A percentile compares a stretch with the other conserved stretches of the same genome.
Conservation (phyloP, 1,284 basidiomycete species). For the Leccinum subrobustum region DNA sequence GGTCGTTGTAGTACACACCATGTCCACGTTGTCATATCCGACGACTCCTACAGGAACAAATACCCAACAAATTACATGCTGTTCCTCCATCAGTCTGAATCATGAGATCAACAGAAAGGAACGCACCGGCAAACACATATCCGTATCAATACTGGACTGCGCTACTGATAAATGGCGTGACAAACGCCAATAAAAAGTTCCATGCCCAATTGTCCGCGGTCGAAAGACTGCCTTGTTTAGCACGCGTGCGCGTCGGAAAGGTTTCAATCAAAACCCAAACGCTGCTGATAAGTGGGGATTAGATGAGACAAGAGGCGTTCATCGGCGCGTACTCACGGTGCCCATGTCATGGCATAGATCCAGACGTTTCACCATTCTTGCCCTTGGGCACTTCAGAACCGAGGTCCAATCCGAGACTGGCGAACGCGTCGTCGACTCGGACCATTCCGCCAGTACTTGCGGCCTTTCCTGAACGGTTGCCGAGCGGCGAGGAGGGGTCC, state of each 20-base stretch:
- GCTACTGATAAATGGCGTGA: constrained; percentile 64
- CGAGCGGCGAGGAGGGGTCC: constrained; percentile 77
- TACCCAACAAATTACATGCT: constrained; percentile 54
- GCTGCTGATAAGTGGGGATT: no score
- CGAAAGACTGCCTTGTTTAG: constrained; percentile 73
- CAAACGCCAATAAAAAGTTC: constrained; percentile 79
- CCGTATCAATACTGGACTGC: constrained; percentile 67
- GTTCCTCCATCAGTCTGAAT: neutral
- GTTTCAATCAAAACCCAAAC: no score
- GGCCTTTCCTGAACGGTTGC: constrained; percentile 39
- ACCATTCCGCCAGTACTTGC: constrained; percentile 30
- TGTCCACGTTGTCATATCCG: constrained; percentile 71
- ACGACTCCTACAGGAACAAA: constrained; percentile 78
- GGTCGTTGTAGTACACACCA: constrained; percentile 32
- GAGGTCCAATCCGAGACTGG: constrained; percentile 64
- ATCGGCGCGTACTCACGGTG: no score
- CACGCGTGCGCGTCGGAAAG: constrained; percentile 49
- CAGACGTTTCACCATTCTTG: constrained; percentile 25
- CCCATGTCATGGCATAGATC: no score
- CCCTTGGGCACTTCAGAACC: constrained; percentile 12
- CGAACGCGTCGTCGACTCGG: constrained; percentile 51
- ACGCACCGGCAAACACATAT: constrained; percentile 57
- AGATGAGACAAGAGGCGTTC: no score
- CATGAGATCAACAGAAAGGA: neutral
- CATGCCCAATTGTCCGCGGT: constrained; percentile 70